phyloP scores from a whole-genome alignment of 2,329 filamentous ascomycete genomes.

The Aureobasidium sp. region DNA sequence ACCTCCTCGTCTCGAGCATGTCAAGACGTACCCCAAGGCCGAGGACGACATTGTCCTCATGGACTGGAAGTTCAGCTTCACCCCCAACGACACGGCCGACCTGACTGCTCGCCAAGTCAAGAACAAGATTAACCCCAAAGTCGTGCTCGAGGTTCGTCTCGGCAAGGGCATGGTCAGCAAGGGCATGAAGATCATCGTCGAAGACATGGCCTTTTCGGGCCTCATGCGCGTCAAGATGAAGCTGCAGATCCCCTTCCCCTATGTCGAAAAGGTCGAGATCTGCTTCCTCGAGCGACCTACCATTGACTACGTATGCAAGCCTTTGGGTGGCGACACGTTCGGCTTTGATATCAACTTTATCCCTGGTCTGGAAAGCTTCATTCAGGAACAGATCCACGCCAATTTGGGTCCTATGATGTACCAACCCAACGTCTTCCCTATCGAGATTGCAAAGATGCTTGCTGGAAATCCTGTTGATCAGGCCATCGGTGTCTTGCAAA shows the following conservation, averaged over 20 bases:
- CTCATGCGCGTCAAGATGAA: constrained; percentile 97
- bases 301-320: constrained; percentile 97
- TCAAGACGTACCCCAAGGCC: constrained; percentile 94
- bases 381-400: constrained; percentile 90
- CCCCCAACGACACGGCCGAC: constrained; percentile 86
- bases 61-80: constrained; percentile 99
- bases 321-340: constrained; percentile 86
- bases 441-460: constrained; percentile 97
- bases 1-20: constrained; percentile 90
- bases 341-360: constrained; percentile 99
- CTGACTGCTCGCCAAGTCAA: constrained; percentile 84
- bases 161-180: constrained; percentile 97
- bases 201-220: constrained; percentile 93
- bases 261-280: constrained; percentile 90
- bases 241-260: constrained; percentile 90
- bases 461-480: constrained; percentile 90
- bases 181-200: constrained; percentile 92
- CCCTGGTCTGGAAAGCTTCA: constrained; percentile 86
- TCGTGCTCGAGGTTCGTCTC: constrained; percentile 88
- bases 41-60: constrained; percentile 95
- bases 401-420: constrained; percentile 98
- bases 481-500: constrained; percentile 85
- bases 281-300: constrained; percentile 84
- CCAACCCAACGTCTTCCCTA: constrained; percentile 91
- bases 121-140: constrained; percentile 94